Evolutionary conservation across 768 basidiomycete genomes (phyloP).

Genomic region (Amyloporia xantha): DNA sequence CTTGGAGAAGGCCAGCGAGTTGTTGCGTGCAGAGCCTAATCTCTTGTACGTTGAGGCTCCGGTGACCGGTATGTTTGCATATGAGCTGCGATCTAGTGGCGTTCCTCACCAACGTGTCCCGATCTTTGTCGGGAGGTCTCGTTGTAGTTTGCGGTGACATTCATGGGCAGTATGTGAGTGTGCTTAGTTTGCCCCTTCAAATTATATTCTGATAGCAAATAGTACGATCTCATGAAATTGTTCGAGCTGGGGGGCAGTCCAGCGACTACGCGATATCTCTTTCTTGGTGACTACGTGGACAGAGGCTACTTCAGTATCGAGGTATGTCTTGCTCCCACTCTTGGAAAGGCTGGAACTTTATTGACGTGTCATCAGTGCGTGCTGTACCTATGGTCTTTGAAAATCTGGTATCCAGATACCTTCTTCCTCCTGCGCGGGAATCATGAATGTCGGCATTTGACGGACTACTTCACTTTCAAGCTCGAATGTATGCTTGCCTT

Average conservation of each 20-base stretch:
- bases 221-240: constrained; percentile 78
- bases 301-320: constrained; percentile 74
- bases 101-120: not conserved
- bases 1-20: constrained; percentile 76
- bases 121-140: not conserved
- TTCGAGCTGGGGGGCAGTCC: constrained; percentile 75
- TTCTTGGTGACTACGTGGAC: constrained; percentile 73
- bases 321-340: constrained; percentile 27
- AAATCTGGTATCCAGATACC: constrained; percentile 99
- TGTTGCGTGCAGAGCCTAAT: constrained; percentile 82
- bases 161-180: constrained; percentile 95
- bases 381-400: constrained; percentile 94
- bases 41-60: constrained; percentile 93
- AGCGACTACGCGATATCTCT: constrained; percentile 66
- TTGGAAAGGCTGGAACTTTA: constrained; percentile 5
- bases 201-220: not conserved
- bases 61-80: constrained; percentile 66
- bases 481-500: constrained; percentile 71
- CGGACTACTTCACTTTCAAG: constrained; percentile 99
- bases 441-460: constrained; percentile 97
- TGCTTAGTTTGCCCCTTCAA: not conserved
- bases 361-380: constrained; percentile 62
- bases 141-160: constrained; percentile 78
- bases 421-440: constrained; percentile 96
- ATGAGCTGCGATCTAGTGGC: not conserved